These are phyloP conservation scores for Silene uniflora DNA, from an alignment of 148 eudicot species.

Conservation along the genomic window DNA sequence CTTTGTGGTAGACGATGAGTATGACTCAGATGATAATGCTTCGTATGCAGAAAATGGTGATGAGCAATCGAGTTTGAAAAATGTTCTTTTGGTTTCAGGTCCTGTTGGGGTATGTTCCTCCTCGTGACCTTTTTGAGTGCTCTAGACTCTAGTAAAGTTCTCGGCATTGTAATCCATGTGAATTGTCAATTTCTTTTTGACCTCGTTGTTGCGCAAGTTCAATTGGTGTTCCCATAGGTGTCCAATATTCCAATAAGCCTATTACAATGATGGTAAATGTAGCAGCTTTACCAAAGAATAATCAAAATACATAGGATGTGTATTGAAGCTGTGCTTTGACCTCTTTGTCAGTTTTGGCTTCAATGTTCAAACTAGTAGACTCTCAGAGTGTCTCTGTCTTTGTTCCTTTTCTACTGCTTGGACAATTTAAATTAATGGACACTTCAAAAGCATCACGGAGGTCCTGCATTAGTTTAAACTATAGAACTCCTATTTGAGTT, in stretches of 20 bases:
- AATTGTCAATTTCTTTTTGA: slow-evolving; percentile 1
- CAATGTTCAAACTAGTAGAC: background rate
- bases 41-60: slow-evolving; percentile 42
- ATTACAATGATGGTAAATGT: background rate
- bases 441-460: background rate
- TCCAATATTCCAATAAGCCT: background rate
- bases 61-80: slow-evolving; percentile 56
- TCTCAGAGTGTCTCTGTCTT: background rate
- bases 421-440: slow-evolving; percentile 3
- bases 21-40: slow-evolving; percentile 42
- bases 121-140: slow-evolving; percentile 6
- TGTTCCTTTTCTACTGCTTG: background rate
- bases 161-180: background rate
- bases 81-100: slow-evolving; percentile 85
- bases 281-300: background rate
- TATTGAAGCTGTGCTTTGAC: background rate
- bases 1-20: slow-evolving; percentile 32
- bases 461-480: background rate
- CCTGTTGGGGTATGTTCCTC: slow-evolving; percentile 83
- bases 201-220: slow-evolving; percentile 4
- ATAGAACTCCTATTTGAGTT: background rate
- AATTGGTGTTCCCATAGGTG: background rate
- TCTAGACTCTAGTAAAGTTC: background rate
- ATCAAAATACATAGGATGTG: background rate
- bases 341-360: slow-evolving; percentile 8